A percentile compares a stretch with the other conserved stretches of the same genome.
These are phyloP conservation scores for Aurifilum marmelostoma DNA, from an alignment of 2,329 filamentous ascomycete species.

Conservation along the genomic window DNA sequence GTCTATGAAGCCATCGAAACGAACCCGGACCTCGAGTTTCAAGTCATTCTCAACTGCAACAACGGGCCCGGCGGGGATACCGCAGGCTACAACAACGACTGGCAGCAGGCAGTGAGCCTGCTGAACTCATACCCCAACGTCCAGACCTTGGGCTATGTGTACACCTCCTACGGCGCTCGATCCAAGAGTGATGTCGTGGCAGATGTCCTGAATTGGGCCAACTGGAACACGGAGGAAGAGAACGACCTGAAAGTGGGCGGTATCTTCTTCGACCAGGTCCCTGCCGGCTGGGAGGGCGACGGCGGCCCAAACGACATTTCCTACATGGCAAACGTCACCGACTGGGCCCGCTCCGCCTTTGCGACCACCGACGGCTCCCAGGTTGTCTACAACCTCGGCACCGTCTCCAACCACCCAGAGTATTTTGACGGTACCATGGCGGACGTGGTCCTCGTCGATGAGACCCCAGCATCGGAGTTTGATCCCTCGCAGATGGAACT, in stretches of 20 bases:
- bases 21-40: slow-evolving; percentile 18
- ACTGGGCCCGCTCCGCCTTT: neutral
- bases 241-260: slow-evolving; percentile 23
- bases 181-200: neutral
- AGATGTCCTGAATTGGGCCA: slow-evolving; percentile 22
- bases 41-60: slow-evolving; percentile 25
- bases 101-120: slow-evolving; percentile 6
- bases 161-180: slow-evolving; percentile 12
- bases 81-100: slow-evolving; percentile 22
- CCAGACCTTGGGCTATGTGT: slow-evolving; percentile 23
- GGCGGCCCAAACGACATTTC: slow-evolving; percentile 13
- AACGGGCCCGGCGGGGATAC: slow-evolving; percentile 19
- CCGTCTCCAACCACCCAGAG: slow-evolving; percentile 14
- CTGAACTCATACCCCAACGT: slow-evolving; percentile 19
- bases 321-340: slow-evolving; percentile 12
- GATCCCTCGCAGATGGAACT: neutral
- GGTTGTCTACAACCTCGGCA: slow-evolving; percentile 23
- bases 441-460: slow-evolving; percentile 13
- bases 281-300: slow-evolving; percentile 17
- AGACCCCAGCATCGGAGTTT: slow-evolving; percentile 11
- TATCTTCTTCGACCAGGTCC: slow-evolving; percentile 30
- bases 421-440: slow-evolving; percentile 19
- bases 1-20: slow-evolving; percentile 15
- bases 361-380: neutral
- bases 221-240: slow-evolving; percentile 15